These are phyloP conservation scores for Fusarium proliferatum DNA, from an alignment of 2,329 filamentous ascomycete species.

Conservation along the genomic window DNA sequence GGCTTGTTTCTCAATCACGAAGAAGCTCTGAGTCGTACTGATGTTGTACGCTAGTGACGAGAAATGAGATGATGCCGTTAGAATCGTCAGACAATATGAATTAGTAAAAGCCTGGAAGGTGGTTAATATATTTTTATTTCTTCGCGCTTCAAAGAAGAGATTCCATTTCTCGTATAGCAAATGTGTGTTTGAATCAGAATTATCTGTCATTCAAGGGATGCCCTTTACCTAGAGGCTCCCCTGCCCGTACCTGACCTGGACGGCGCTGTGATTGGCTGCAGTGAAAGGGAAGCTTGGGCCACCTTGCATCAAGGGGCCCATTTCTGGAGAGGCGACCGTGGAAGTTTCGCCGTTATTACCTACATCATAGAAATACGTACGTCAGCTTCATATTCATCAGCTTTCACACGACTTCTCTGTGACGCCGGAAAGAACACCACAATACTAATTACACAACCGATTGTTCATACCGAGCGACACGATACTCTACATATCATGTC, in stretches of 20 bases:
- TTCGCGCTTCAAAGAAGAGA: neutral
- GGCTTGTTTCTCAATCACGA: neutral
- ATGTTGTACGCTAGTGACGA: neutral
- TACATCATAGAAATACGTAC: conserved; percentile 36
- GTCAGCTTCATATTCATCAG: conserved; percentile 42
- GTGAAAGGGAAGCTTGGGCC: conserved; percentile 41
- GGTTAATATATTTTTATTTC: neutral
- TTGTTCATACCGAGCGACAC: neutral
- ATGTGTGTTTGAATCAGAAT: neutral
- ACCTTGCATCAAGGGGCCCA: conserved; percentile 38
- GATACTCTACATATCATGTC: conserved; percentile 53
- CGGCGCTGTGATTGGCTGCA: conserved; percentile 37
- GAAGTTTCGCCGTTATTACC: conserved; percentile 42
- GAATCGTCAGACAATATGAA: neutral
- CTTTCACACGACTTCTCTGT: conserved; percentile 6
- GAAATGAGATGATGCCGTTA: neutral
- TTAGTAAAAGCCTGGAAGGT: neutral
- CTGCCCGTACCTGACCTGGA: neutral
- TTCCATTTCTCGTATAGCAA: neutral
- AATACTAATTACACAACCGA: neutral
- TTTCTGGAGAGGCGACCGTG: conserved; percentile 46
- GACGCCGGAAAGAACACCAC: neutral
- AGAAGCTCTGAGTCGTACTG: neutral
- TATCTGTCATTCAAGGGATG: neutral
- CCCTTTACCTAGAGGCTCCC: neutral